Evolutionary conservation across 2,329 filamentous ascomycete species (phyloP).

Genomic region (Fusarium equiseti): DNA sequence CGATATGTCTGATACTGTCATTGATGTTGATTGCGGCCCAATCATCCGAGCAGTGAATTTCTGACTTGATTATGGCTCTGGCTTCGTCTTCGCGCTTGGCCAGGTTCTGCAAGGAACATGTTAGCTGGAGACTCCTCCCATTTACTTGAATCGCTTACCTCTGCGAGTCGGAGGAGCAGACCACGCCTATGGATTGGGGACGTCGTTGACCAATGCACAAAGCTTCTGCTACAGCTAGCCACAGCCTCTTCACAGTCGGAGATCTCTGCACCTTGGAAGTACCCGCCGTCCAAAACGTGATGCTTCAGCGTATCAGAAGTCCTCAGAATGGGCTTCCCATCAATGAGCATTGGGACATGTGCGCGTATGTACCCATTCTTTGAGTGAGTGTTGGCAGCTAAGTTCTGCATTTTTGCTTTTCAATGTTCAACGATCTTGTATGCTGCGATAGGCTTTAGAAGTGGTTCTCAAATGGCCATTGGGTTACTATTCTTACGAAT

Average conservation of each 20-base stretch:
- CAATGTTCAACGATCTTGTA: fast-evolving
- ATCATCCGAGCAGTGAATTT: neutral
- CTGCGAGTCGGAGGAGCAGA: neutral
- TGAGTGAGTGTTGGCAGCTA: neutral
- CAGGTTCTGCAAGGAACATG: neutral
- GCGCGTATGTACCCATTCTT: neutral
- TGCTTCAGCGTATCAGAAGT: neutral
- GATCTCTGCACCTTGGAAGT: neutral
- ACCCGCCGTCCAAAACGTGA: neutral
- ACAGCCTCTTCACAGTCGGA: neutral
- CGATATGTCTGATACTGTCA: neutral
- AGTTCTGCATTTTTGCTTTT: neutral
- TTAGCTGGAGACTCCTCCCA: fast-evolving
- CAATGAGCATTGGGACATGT: neutral
- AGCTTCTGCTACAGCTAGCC: neutral
- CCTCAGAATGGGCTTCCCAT: neutral
- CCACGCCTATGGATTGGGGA: neutral
- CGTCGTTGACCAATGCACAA: neutral
- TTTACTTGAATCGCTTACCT: neutral
- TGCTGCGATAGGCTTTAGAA: neutral
- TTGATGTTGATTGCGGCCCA: neutral
- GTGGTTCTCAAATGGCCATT: neutral
- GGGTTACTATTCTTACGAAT: fast-evolving
- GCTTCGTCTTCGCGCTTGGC: neutral
- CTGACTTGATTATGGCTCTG: neutral